phyloP scores from a whole-genome alignment of 768 basidiomycete species.

The Hygrophorus russula region DNA sequence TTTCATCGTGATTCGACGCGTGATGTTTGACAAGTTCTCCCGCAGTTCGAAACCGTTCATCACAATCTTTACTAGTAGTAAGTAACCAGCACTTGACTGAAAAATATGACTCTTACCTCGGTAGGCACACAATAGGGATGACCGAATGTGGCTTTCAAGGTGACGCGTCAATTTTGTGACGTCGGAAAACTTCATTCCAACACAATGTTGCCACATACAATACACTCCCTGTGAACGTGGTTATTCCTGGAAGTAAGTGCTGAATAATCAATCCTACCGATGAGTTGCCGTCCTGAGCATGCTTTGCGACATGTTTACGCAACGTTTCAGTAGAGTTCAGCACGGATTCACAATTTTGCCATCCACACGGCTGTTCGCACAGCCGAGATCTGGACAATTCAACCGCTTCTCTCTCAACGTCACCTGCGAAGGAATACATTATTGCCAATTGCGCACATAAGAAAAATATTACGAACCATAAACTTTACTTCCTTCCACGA shows the following conservation, averaged over 20 bases:
- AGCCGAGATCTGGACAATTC: constrained; percentile 37
- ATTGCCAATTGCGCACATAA: not conserved
- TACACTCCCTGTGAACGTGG: not conserved
- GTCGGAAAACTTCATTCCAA: constrained; percentile 23
- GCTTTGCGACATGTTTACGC: constrained; percentile 34
- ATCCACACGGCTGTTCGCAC: constrained; percentile 39
- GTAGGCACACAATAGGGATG: constrained; percentile 34
- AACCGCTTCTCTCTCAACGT: constrained; percentile 31
- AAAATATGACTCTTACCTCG: constrained; percentile 27
- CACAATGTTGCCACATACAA: constrained; percentile 41
- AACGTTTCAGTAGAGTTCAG: constrained; percentile 44
- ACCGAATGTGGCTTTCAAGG: constrained; percentile 38
- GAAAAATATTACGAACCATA: constrained; percentile 6
- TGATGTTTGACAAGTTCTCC: constrained; percentile 42
- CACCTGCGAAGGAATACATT: constrained; percentile 21
- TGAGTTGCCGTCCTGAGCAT: constrained; percentile 19
- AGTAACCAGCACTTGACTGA: not conserved
- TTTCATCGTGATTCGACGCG: constrained; percentile 24
- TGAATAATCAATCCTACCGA: constrained; percentile 1
- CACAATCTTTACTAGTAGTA: constrained; percentile 33
- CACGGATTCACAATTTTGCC: constrained; percentile 44
- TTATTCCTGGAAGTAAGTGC: not conserved
- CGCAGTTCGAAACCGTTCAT: constrained; percentile 33
- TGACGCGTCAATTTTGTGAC: constrained; percentile 32
- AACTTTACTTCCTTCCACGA: not conserved